phyloP scores from a whole-genome alignment of 495 filamentous ascomycete species.

The Trichoderma erinaceum region DNA sequence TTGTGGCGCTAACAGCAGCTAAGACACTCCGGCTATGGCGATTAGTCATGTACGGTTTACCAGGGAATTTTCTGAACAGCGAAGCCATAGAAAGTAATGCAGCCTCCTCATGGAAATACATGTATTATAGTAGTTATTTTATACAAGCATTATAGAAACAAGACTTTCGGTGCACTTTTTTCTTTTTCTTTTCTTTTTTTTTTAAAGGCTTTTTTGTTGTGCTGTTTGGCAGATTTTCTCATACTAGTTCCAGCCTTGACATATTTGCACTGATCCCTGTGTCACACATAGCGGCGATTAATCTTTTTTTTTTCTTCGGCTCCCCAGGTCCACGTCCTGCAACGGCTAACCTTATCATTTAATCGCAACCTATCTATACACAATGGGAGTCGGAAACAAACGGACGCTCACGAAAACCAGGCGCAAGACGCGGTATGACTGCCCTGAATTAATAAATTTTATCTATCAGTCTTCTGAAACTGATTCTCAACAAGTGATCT shows the following conservation, averaged over 20 bases:
- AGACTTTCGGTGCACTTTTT: too few relatives aligned
- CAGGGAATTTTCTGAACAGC: background rate
- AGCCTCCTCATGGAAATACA: background rate
- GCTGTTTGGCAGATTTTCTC: background rate
- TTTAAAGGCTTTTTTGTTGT: too few relatives aligned
- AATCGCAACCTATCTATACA: background rate
- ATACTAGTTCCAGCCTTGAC: background rate
- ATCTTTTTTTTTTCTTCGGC: background rate
- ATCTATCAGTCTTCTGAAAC: background rate
- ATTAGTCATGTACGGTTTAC: background rate
- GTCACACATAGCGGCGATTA: too few relatives aligned
- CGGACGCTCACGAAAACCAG: constrained; percentile 4
- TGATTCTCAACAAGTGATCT: background rate
- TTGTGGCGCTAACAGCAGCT: constrained; percentile 20
- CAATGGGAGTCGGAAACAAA: constrained; percentile 7
- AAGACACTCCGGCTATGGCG: background rate
- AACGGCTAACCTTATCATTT: background rate
- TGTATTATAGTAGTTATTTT: background rate
- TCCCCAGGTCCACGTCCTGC: background rate
- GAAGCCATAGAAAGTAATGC: too few relatives aligned
- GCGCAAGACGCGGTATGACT: background rate
- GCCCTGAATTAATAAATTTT: background rate
- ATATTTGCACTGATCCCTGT: background rate
- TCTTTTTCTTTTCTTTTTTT: too few relatives aligned
- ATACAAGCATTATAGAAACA: too few relatives aligned